phyloP scores from a whole-genome alignment of 768 basidiomycete genomes.

The Steccherinum ochraceum region DNA sequence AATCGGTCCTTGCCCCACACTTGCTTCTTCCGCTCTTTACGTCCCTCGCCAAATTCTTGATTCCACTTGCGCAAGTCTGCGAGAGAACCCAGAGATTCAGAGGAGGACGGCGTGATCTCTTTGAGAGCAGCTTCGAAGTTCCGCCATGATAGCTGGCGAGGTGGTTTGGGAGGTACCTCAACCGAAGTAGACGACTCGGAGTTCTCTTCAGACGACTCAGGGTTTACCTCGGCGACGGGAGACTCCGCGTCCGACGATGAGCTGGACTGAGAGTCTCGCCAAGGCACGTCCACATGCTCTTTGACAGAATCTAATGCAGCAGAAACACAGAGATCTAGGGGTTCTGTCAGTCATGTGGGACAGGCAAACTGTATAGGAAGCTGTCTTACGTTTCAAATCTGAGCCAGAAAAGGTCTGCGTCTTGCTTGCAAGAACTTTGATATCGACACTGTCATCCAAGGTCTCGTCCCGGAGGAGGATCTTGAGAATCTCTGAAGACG shows the following conservation, averaged over 20 bases:
- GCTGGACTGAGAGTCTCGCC: conserved; percentile 31
- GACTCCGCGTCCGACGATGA: neutral
- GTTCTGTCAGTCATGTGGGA: conserved; percentile 10
- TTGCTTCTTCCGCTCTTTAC: conserved; percentile 55
- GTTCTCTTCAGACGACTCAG: neutral
- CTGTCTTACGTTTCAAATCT: conserved; percentile 80
- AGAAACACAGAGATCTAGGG: conserved; percentile 82
- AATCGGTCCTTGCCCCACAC: conserved; percentile 88
- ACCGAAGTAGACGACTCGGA: neutral
- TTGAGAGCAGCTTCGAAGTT: conserved; percentile 83
- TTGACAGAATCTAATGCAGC: conserved; percentile 91
- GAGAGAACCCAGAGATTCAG: conserved; percentile 72
- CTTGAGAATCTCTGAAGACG: conserved; percentile 67
- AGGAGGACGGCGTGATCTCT: conserved; percentile 87
- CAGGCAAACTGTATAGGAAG: neutral
- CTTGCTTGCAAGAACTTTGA: conserved; percentile 53
- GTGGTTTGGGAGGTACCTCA: conserved; percentile 7
- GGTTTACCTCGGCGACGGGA: neutral
- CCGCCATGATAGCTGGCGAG: conserved; percentile 39
- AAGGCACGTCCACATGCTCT: conserved; percentile 75
- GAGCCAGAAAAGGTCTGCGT: conserved; percentile 91
- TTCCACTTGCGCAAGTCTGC: conserved; percentile 83
- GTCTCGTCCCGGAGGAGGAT: conserved; percentile 82
- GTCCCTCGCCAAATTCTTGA: conserved; percentile 88
- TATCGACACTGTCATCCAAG: conserved; percentile 58